A percentile compares a stretch with the other conserved stretches of the same genome.
phyloP scores from a whole-genome alignment of 2,329 filamentous ascomycete species.

The Ophiosphaerella korrae region DNA sequence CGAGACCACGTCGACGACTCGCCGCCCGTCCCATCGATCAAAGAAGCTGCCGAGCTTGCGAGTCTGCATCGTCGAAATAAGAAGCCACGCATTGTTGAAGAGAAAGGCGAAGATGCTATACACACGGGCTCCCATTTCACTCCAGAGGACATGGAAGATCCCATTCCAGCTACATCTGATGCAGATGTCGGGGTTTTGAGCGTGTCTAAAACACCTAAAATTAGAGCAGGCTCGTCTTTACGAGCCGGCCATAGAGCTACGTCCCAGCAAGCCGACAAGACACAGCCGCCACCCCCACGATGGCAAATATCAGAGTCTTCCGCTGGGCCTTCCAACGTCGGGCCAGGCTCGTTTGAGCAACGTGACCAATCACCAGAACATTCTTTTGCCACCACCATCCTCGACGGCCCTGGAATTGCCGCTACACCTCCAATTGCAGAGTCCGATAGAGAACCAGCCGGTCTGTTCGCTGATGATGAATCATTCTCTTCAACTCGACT shows the following conservation, averaged over 20 bases:
- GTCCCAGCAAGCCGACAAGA: constrained; percentile 21
- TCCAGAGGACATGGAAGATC: constrained; percentile 41
- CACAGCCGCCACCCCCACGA: constrained; percentile 15
- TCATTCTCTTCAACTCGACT: constrained; percentile 42
- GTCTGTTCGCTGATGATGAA: constrained; percentile 47
- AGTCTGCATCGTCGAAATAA: constrained; percentile 57
- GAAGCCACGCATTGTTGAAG: constrained; percentile 49
- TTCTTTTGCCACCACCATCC: constrained; percentile 30
- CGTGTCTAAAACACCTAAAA: constrained; percentile 27
- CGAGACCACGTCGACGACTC: constrained; percentile 46
- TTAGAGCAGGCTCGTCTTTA: constrained; percentile 19
- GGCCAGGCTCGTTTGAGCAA: constrained; percentile 14
- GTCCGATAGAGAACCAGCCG: constrained; percentile 67
- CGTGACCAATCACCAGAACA: constrained; percentile 24
- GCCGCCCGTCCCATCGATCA: constrained; percentile 59
- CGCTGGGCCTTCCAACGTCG: constrained; percentile 27
- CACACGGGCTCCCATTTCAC: constrained; percentile 29
- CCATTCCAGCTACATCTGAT: constrained; percentile 45
- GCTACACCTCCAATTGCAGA: constrained; percentile 79
- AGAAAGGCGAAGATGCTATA: constrained; percentile 21
- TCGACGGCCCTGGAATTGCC: constrained; percentile 59
- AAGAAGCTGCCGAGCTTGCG: constrained; percentile 58
- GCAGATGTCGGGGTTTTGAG: constrained; percentile 37
- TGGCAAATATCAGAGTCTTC: constrained; percentile 35
- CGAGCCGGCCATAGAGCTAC: constrained; percentile 24